Evolutionary conservation across 306 rosid genomes (phyloP), one percentile per base, ranked within the genome.

Genomic region (Prosopis cineraria): DNA sequence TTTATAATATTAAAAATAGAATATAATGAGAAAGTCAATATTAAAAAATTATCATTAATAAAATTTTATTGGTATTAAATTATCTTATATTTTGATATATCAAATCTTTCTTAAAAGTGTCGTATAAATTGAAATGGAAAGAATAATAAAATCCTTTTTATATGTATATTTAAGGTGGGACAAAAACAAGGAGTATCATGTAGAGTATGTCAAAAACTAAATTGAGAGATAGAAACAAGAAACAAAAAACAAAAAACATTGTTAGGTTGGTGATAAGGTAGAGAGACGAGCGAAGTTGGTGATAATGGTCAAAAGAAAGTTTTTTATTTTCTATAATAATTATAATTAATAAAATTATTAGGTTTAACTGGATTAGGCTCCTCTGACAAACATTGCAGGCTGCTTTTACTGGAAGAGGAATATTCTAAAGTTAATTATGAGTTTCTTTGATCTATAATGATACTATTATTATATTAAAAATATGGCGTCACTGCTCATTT

Each of bases 361-460:
- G 29, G 41, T 50, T 20, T 71, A 6, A 16, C 5, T 2, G 9
- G 6, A 12, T 33, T 5, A 3, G 47, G 16, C 22, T 19, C 3
- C 34, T 36, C 8, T 22, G 39, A 6, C 43, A 29, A 7, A 2
- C 39, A n/a, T 52, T 47, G 19, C 63, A 31, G 63, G 59, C 74
- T 53, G 59, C 75, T 17, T 58, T 12, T 27, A 29, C 36, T 13
- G 30, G 34, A 52, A 77, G 37, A 64, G 45, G 79, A 82, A 77
- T 72, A 82, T 82, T 82, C 47, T 41, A 10, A n/a, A 25, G 40
- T 20, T 2, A 25, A 69, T 10, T 1, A 22, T 58, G 45, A n/a
- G 13, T 24, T 31, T 33, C 11, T 22, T 24, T 58, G 5, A 11
- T 25, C 10, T 20, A 29, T 30, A 47, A 37, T 4, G 8, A 19